Conservation (phyloP, 768 basidiomycete species). For the Trametopsis cervina region DNA sequence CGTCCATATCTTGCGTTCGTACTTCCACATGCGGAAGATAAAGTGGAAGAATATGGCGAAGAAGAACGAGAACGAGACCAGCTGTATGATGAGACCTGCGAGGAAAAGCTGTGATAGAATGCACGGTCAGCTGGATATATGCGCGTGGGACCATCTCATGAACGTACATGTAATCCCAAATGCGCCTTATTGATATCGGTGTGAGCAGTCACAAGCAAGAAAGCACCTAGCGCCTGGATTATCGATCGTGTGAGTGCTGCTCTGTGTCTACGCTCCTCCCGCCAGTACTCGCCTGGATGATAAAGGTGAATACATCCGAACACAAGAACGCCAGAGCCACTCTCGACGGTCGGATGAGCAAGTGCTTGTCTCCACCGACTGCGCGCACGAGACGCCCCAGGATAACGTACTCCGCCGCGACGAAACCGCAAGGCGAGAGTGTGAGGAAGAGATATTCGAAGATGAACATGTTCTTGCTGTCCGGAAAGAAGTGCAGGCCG, state of each 20-base stretch:
- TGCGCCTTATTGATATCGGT: background rate
- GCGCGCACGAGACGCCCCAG: conserved; percentile 53
- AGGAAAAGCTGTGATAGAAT: conserved; percentile 44
- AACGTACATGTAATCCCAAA: conserved; percentile 1
- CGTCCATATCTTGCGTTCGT: conserved; percentile 35
- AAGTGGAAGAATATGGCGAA: conserved; percentile 40
- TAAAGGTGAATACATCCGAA: conserved; percentile 59
- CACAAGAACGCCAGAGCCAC: conserved; percentile 55
- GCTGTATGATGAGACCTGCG: conserved; percentile 48
- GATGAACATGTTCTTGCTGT: conserved; percentile 47
- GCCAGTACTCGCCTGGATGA: conserved; percentile 46
- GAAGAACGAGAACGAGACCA: conserved; percentile 47
- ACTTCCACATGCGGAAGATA: conserved; percentile 38
- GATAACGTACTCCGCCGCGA: conserved; percentile 61
- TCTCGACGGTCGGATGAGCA: conserved; percentile 41
- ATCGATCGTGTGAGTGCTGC: background rate
- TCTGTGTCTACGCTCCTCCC: background rate
- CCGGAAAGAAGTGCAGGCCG: conserved; percentile 44
- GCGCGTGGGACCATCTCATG: background rate
- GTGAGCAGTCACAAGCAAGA: conserved; percentile 32
- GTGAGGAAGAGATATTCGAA: conserved; percentile 53
- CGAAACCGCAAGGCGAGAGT: conserved; percentile 68
- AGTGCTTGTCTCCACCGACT: conserved; percentile 38
- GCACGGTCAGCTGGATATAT: background rate
- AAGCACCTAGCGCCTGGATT: conserved; percentile 43